A percentile compares a stretch with the other conserved stretches of the same genome.
Conservation (phyloP, 371 early-diverging fungal species). For the Chytridiales sp. region DNA sequence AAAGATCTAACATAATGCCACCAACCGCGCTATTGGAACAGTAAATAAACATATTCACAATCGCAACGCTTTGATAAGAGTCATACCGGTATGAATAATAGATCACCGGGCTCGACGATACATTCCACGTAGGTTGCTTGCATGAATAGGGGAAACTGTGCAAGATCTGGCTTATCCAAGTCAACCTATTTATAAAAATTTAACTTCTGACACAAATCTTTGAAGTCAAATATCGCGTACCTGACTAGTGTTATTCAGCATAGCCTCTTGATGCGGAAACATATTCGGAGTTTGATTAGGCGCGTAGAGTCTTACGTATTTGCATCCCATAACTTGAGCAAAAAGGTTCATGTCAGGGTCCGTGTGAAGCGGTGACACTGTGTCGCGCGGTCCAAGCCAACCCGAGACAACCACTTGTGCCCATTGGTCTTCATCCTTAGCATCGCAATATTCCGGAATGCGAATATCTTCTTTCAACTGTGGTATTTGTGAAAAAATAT, state of each 20-base stretch:
- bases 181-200: slow-evolving; percentile 52
- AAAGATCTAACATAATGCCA: slow-evolving; percentile 91
- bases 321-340: slow-evolving; percentile 84
- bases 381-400: slow-evolving; percentile 88
- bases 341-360: slow-evolving; percentile 85
- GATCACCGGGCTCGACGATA: slow-evolving; percentile 73
- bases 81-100: slow-evolving; percentile 85
- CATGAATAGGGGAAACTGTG: slow-evolving; percentile 53
- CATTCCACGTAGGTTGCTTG: slow-evolving; percentile 67
- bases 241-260: slow-evolving; percentile 78
- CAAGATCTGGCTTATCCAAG: slow-evolving; percentile 61
- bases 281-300: slow-evolving; percentile 59
- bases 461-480: slow-evolving; percentile 66
- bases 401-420: slow-evolving; percentile 61
- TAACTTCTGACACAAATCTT: slow-evolving; percentile 1
- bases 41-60: slow-evolving; percentile 3
- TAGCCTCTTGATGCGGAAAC: slow-evolving; percentile 54
- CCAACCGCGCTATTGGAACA: slow-evolving; percentile 62
- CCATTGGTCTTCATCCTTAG: slow-evolving; percentile 20
- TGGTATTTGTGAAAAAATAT: slow-evolving; percentile 81
- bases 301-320: slow-evolving; percentile 72
- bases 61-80: not conserved
- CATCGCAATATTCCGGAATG: slow-evolving; percentile 77
- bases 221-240: slow-evolving; percentile 36
- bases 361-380: slow-evolving; percentile 84